Base-by-base conservation (phyloP, 768 basidiomycete genomes). In the Hortiboletus flavorubellus region DNA sequence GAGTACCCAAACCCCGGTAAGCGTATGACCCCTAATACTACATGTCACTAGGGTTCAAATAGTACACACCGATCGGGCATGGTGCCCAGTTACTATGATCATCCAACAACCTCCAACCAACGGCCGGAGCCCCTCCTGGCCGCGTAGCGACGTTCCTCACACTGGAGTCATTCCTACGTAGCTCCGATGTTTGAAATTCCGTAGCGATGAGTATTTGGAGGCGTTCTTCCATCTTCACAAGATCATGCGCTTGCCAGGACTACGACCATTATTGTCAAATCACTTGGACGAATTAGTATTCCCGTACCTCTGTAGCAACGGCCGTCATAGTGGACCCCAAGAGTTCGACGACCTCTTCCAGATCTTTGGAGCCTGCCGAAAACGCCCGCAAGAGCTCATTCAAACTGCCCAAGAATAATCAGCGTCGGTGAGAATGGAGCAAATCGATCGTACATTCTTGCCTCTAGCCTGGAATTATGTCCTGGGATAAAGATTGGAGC, bases 61-160 rank as follows among this genome's bases (percentile, higher is more conserved):
- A 60, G 55, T 74, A 80, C 47, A 87, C 75, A 9, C 89, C 89
- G 43, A 91, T 85, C 6, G 89, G 88, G 63, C 81, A 85, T 3
- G 84, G 77, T 58, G 72, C 76, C 89, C 89, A 90, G 37, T 69
- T 68, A 15, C 71, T 72, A 16, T 59, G 69, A 21, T 66, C 66
- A 30, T 76, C 71, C 12, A 85, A 70, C 40, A 75, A 51, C 47
- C 73, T 74, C 87, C 89, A 91, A 21, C 87, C 89, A 34, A 29
- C 8, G 46, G 53, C 51, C 26, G 49, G 33, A 49, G 40, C 49
- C 11, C 47, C 51, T 6, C 39, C 55, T 31, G 55, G 12, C 16
- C 26, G 49, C 15, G 26, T 14, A 31, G 38, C 31, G 7, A 8
- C 21, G 15, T 37, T 44, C 31, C 3, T 42, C 42, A n/a, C n/a